A percentile compares a stretch with the other conserved stretches of the same genome.
Conservation (phyloP, 768 basidiomycete species). For the Harrya chromipes region DNA sequence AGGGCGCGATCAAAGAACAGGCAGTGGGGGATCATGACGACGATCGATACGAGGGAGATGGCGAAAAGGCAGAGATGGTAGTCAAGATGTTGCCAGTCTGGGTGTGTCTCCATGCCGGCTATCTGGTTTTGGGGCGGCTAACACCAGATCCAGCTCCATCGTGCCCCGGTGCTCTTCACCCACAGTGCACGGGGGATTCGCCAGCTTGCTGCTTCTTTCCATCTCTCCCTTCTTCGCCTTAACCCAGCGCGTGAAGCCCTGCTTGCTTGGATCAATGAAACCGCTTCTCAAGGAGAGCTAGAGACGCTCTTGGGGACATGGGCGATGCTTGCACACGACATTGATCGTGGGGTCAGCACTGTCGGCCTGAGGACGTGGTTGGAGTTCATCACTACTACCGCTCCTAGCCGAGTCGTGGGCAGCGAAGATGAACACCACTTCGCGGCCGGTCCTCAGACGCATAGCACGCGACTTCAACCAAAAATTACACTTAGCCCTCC, state of each 20-base stretch:
- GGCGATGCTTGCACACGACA: conserved; percentile 68
- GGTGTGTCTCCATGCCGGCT: conserved; percentile 49
- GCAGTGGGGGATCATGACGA: conserved; percentile 34
- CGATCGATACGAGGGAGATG: conserved; percentile 4
- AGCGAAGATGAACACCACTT: background rate
- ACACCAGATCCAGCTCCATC: conserved; percentile 61
- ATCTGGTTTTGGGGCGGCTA: conserved; percentile 3
- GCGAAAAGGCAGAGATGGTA: conserved; percentile 29
- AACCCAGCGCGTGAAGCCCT: conserved; percentile 46
- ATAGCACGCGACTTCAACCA: background rate
- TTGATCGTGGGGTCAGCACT: conserved; percentile 58
- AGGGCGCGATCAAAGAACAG: conserved; percentile 43
- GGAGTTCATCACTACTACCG: conserved; percentile 23
- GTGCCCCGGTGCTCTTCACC: conserved; percentile 75
- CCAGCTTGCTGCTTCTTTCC: conserved; percentile 54
- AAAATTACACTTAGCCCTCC: conserved; percentile 33
- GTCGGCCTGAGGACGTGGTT: conserved; percentile 56
- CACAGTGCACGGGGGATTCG: conserved; percentile 80
- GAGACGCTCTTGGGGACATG: conserved; percentile 68
- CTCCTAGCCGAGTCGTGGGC: conserved; percentile 5
- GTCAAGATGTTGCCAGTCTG: conserved; percentile 82
- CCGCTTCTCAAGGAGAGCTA: conserved; percentile 45
- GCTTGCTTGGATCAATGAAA: conserved; percentile 47
- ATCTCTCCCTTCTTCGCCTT: conserved; percentile 62
- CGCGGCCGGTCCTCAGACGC: background rate